phyloP scores from a whole-genome alignment of 129 eudicot genomes.

The Flaveria ramosissima region DNA sequence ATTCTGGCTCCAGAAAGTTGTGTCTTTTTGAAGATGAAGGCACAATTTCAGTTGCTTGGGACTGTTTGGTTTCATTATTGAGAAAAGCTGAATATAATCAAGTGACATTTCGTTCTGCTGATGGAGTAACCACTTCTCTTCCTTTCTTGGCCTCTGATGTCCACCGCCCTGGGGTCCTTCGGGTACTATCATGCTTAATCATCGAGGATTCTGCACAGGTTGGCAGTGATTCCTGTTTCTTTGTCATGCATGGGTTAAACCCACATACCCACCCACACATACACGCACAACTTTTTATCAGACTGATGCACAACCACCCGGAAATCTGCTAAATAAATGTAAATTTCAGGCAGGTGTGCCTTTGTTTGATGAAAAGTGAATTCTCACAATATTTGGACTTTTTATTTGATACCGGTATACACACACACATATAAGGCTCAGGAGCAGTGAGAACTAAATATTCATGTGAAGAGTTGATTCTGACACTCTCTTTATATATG shows the following conservation, averaged over 20 bases:
- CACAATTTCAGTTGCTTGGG: conserved; percentile 82
- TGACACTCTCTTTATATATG: background rate
- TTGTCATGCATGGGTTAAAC: conserved; percentile 1
- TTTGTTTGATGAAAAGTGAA: background rate
- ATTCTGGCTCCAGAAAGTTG: conserved; percentile 73
- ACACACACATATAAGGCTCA: background rate
- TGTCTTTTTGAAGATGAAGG: conserved; percentile 75
- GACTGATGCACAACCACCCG: background rate
- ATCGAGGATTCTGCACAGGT: conserved; percentile 91
- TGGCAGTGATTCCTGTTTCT: conserved; percentile 22
- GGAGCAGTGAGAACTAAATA: background rate
- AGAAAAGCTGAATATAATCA: conserved; percentile 94
- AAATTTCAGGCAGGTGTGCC: background rate
- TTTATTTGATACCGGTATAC: background rate
- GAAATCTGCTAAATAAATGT: conserved; percentile 5
- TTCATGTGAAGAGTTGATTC: background rate
- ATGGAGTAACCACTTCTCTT: conserved; percentile 65
- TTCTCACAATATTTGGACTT: background rate
- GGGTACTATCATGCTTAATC: conserved; percentile 87
- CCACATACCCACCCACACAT: background rate
- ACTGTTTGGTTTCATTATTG: conserved; percentile 80
- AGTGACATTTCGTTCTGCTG: conserved; percentile 75
- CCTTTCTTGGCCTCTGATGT: conserved; percentile 84
- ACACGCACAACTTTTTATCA: background rate
- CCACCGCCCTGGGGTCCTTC: conserved; percentile 90